Conservation (phyloP, 345 rosid species). For the Draba incana region DNA sequence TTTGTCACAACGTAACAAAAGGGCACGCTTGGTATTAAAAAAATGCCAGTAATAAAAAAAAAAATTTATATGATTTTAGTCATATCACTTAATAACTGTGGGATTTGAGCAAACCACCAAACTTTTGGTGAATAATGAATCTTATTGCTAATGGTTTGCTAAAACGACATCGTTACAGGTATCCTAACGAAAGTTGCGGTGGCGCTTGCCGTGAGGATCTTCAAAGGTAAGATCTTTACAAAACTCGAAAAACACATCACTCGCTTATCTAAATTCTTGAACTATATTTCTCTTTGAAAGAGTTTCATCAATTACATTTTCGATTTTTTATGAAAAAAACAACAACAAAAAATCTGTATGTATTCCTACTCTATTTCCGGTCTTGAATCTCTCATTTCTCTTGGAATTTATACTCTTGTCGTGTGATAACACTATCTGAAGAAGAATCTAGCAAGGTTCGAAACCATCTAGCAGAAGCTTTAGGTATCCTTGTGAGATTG, state of each 20-base stretch:
- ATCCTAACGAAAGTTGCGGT: not conserved
- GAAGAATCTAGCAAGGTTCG: constrained; percentile 46
- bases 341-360: not conserved
- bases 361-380: not conserved
- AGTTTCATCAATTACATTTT: constrained; percentile 15
- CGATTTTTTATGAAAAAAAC: constrained; percentile 10
- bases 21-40: no score
- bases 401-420: not conserved
- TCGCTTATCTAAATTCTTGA: not conserved
- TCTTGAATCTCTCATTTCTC: constrained; percentile 13
- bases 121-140: no score
- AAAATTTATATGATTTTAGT: no score
- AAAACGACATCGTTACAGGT: not conserved
- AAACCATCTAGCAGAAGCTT: constrained; percentile 82
- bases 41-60: no score
- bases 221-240: not conserved
- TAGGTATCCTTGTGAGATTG: constrained; percentile 82
- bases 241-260: no score
- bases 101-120: no score
- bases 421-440: not conserved
- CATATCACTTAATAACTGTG: no score
- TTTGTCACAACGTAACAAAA: no score
- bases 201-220: not conserved
- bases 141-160: not conserved
- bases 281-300: not conserved